Evolutionary conservation across 305 asterid genomes (phyloP), one percentile per base, ranked within the genome.

Genomic region (Fraxinus dipetala): DNA sequence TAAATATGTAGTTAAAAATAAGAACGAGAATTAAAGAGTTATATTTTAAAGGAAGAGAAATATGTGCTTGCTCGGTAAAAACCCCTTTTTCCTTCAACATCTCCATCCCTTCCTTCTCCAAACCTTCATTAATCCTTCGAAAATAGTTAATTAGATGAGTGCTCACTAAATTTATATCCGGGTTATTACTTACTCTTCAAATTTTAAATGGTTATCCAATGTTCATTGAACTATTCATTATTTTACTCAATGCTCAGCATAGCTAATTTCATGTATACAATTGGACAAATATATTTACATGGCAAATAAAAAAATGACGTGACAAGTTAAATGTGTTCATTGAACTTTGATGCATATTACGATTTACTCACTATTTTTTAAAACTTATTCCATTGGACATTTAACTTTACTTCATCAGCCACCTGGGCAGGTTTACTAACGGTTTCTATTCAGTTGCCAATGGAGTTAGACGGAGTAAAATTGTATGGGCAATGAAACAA

Each of bases 1-100:
- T 45, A 16, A 45, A 45, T 45, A 4, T 3, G 1, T 1, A 3
- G 1, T 14, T 45, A 45, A 45, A 13, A 45, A 45, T 45, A 45
- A 45, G 18, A 13, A 45, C 18, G 56, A 13, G 6, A 45, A 45
- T 45, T 4, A 3, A 45, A 13, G 5, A 45, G 56, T 13, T 4
- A 13, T 13, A 45, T 43, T 43, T 43, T 43, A 43, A 43, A 43
- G 54, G 54, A n/a, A 2, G 54, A 43, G 5, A 43, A 43, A 43
- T 5, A 0, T 2, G 54, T n/a, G 59, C 91, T 92, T 95, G 61
- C 86, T 90, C 6, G 96, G 95, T 78, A 72, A 92, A 92, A 2
- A 78, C 76, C 7, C 91, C 90, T 78, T 83, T 85, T 72, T 87
- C 91, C 93, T 87, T 93, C 89, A 93, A 16, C 87, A 88, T 87